Conservation (phyloP, 768 basidiomycete species). For the Pulveroboletus sp. region DNA sequence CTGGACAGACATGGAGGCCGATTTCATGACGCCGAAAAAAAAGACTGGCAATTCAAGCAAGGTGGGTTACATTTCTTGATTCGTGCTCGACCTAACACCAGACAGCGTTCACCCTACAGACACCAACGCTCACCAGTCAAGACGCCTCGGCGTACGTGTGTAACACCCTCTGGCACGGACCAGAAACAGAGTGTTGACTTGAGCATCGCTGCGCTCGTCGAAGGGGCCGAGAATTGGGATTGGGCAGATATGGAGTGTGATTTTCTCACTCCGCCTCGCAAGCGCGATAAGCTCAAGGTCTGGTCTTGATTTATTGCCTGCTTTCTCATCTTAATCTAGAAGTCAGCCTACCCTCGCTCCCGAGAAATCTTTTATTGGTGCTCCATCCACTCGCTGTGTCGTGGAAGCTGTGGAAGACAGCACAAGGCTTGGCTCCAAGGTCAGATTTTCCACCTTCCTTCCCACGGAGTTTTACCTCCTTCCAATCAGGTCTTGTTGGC, state of each 20-base stretch:
- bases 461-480: neutral
- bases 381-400: slow-evolving; percentile 53
- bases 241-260: slow-evolving; percentile 57
- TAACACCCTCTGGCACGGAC: slow-evolving; percentile 2
- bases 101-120: slow-evolving; percentile 12
- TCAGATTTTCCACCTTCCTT: neutral
- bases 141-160: slow-evolving; percentile 11
- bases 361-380: slow-evolving; percentile 24
- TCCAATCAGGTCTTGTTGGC: slow-evolving; percentile 49
- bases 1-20: slow-evolving; percentile 55
- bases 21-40: slow-evolving; percentile 52
- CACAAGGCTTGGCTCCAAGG: slow-evolving; percentile 23
- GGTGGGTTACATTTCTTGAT: neutral
- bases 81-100: neutral
- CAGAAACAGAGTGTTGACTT: slow-evolving; percentile 27
- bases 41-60: slow-evolving; percentile 30
- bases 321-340: slow-evolving; percentile 3
- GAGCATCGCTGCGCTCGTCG: slow-evolving; percentile 49
- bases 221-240: slow-evolving; percentile 70
- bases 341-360: slow-evolving; percentile 11
- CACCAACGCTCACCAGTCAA: slow-evolving; percentile 20
- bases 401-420: slow-evolving; percentile 47
- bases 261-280: slow-evolving; percentile 47
- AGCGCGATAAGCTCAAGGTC: slow-evolving; percentile 20
- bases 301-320: neutral